Evolutionary conservation across 371 early-diverging fungal genomes (phyloP), one percentile per base, ranked within the genome.

Genomic region (Actinomortierella wolfii): DNA sequence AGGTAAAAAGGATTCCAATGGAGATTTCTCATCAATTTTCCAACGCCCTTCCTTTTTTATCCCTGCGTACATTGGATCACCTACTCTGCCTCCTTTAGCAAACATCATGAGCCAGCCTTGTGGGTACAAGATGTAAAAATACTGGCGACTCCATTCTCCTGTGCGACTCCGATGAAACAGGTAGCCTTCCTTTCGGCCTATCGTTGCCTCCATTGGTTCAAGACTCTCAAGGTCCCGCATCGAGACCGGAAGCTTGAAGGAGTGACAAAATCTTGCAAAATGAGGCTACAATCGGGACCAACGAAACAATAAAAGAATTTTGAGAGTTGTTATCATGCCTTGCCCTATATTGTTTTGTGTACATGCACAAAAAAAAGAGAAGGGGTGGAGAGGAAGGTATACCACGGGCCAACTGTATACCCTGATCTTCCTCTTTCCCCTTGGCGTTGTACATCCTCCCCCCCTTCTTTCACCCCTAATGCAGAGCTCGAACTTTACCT

Each of bases 71-170:
- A 17, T 54, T 40, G 9, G 8, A 11, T 42, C 13, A 28, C 26
- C 17, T 59, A 71, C 73, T 42, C 65, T 71, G 45, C 73, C 34
- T 6, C 34, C 73, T 45, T 66, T 71, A 14, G 73, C 49, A 23
- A 65, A 71, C 56, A 66, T 66, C 73, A 71, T 71, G 41, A 71
- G 48, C 73, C 65, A 66, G 14, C 73, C 73, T 13, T 51, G 53
- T 24, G 66, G 66, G 11, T 34, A 11, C 3, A 58, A 45, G 45
- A 66, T 66, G n/a, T 71, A 71, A 41, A 71, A 71, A n/a, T 66
- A 71, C 24, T 71, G 59, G 18, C 73, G 46, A 28, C 59, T 62
- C 73, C 73, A 71, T 23, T 66, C 66, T n/a, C 73, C 73, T 8
- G 47, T 58, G 56, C 65, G 50, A 55, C 42, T 49, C 42, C 59